Percentiles rank a stretch among this genome's conserved stretches.
Conservation (phyloP, 805 yeast genomes). For the Wickerhamomyces strasburgensis region DNA sequence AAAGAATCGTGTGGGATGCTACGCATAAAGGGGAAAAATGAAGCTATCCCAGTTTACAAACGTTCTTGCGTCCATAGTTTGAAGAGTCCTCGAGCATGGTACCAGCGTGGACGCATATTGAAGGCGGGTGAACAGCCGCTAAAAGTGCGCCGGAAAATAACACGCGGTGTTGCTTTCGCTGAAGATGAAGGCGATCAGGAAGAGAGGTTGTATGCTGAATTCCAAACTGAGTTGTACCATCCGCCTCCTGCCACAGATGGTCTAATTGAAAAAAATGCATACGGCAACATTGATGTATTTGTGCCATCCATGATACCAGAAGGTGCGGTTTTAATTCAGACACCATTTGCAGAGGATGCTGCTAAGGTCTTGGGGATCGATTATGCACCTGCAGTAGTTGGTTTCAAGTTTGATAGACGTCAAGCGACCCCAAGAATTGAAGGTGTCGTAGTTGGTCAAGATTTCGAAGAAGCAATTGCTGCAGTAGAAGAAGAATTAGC, state of each 20-base stretch:
- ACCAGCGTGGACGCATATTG: slow-evolving; percentile 68
- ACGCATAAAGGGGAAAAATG: slow-evolving; percentile 38
- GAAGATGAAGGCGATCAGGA: slow-evolving; percentile 39
- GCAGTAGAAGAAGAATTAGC: slow-evolving; percentile 44
- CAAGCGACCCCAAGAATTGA: slow-evolving; percentile 58
- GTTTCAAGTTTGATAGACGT: slow-evolving; percentile 66
- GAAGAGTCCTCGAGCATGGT: slow-evolving; percentile 82
- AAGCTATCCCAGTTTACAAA: slow-evolving; percentile 58
- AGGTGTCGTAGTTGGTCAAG: slow-evolving; percentile 71
- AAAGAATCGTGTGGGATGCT: slow-evolving; percentile 72
- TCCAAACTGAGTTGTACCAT: slow-evolving; percentile 65
- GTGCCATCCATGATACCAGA: slow-evolving; percentile 76
- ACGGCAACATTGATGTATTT: slow-evolving; percentile 80
- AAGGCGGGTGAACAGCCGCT: slow-evolving; percentile 67
- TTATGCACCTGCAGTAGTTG: slow-evolving; percentile 82
- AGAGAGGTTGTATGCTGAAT: slow-evolving; percentile 66
- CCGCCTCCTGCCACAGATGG: slow-evolving; percentile 61
- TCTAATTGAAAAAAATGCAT: slow-evolving; percentile 65
- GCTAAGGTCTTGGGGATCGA: slow-evolving; percentile 68
- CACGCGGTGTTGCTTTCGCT: slow-evolving; percentile 8
- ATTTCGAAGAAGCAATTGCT: slow-evolving; percentile 55
- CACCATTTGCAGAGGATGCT: slow-evolving; percentile 58
- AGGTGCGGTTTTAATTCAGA: slow-evolving; percentile 60
- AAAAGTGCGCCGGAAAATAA: slow-evolving; percentile 37
- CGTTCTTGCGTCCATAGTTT: slow-evolving; percentile 59